Conservation (phyloP, 2,329 filamentous ascomycete genomes). For the Colletotrichum lindemuthianum region DNA sequence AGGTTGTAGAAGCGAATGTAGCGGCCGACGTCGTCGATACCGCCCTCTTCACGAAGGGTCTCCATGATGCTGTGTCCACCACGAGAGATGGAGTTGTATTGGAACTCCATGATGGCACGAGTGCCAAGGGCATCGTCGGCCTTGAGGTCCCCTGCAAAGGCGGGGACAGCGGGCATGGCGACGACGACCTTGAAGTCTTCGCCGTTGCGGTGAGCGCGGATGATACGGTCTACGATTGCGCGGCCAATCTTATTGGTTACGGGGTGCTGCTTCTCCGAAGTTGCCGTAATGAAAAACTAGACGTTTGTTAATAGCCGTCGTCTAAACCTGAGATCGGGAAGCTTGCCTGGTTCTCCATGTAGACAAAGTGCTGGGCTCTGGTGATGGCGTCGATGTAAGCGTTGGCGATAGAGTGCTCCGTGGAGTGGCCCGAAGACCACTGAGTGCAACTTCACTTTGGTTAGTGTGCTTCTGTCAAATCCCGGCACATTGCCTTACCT, state of each 20-base stretch:
- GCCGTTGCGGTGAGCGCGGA: constrained; percentile 72
- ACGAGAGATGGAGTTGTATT: constrained; percentile 82
- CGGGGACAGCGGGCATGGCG: constrained; percentile 82
- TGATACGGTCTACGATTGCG: constrained; percentile 80
- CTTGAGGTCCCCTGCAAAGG: constrained; percentile 83
- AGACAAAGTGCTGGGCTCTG: constrained; percentile 77
- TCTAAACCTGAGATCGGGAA: not conserved
- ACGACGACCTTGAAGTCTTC: constrained; percentile 80
- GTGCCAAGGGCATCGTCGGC: constrained; percentile 79
- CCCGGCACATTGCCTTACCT: constrained; percentile 47
- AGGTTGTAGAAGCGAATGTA: constrained; percentile 90
- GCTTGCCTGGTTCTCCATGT: constrained; percentile 77
- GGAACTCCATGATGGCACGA: constrained; percentile 88
- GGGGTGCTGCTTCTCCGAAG: constrained; percentile 73
- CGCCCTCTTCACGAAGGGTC: constrained; percentile 71
- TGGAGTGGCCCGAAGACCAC: constrained; percentile 63
- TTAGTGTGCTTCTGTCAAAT: constrained; percentile 24
- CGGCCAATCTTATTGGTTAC: constrained; percentile 82
- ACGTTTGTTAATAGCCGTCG: not conserved
- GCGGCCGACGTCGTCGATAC: constrained; percentile 72
- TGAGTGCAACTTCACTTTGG: constrained; percentile 51
- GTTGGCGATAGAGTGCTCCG: constrained; percentile 83
- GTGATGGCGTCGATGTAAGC: constrained; percentile 80
- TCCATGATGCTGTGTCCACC: constrained; percentile 84
- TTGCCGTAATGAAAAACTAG: constrained; percentile 88